Base-by-base conservation (phyloP, 768 basidiomycete genomes). In the Leucocoprinus birnbaumii region DNA sequence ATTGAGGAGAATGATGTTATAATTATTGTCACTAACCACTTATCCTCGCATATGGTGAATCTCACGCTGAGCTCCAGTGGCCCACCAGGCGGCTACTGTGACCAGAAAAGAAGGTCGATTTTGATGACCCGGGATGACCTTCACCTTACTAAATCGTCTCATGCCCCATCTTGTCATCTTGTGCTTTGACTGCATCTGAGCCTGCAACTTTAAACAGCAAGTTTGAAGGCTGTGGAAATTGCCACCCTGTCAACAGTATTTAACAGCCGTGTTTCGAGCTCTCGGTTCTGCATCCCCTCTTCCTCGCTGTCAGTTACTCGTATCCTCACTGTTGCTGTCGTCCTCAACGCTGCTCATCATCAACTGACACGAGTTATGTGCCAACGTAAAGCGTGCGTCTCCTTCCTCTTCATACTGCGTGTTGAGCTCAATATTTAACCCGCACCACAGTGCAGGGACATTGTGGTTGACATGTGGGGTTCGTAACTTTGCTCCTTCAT, bases 401-500 rank as follows among this genome's bases (percentile, higher is more conserved):
- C n/a, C n/a, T 21, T 37, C 51, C 42, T 47, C 42, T 43, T 53
- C 13, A 26, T 22, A 42, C 31, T 10, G 26, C 35, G 22, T 51
- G 62, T 59, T 24, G 62, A 55, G 45, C 25, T 31, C 56, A 59
- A 58, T 52, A 47, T 38, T 56, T 55, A n/a, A 37, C 24, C 16
- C 40, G 5, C 25, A 13, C 45, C 55, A 53, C 67, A 89, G 89
- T 57, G 81, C 89, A 79, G 89, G 89, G 68, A 90, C 88, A 18
- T 80, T 80, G 21, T 91, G 88, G 88, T 70, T 74, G 52, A 78
- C 75, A 57, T 91, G 89, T 67, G 83, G 84, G 62, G 88, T 90
- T 71, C 60, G 66, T 69, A 52, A n/a, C 22, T 52, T 21, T 22
- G 14, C 47, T 60, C 48, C 58, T 48, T 43, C 56, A 49, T 55